Percentiles rank a stretch among this genome's conserved stretches.
Evolutionary conservation across 1,139 yeast genomes (phyloP).

Genomic region (Debaryomyces sp.): DNA sequence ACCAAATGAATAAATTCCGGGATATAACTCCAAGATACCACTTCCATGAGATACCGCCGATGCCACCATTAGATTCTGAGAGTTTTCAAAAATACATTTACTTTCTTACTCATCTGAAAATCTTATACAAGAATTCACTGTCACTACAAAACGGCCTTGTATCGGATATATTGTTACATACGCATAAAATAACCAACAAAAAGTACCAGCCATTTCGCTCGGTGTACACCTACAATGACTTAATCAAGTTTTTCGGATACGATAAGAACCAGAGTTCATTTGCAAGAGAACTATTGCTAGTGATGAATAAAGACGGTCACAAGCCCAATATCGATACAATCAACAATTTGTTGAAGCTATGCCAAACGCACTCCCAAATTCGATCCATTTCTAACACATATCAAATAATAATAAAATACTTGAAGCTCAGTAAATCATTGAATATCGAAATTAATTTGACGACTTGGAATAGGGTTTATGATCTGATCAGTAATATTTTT

Average conservation of each 20-base stretch:
- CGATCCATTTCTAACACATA: conserved; percentile 38
- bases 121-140: conserved; percentile 38
- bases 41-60: conserved; percentile 38
- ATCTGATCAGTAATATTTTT: conserved; percentile 39
- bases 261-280: conserved; percentile 46
- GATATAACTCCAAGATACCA: conserved; percentile 23
- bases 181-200: conserved; percentile 39
- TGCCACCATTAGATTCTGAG: conserved; percentile 34
- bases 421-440: conserved; percentile 29
- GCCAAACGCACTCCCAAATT: conserved; percentile 36
- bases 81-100: conserved; percentile 42
- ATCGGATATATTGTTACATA: conserved; percentile 41
- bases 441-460: conserved; percentile 36
- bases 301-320: conserved; percentile 48
- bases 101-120: conserved; percentile 36
- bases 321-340: conserved; percentile 43
- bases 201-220: conserved; percentile 34
- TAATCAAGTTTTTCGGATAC: conserved; percentile 46
- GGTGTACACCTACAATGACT: conserved; percentile 41
- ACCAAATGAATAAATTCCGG: conserved; percentile 11
- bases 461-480: conserved; percentile 44
- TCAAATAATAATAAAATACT: conserved; percentile 32
- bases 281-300: conserved; percentile 43
- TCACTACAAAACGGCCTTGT: conserved; percentile 41
- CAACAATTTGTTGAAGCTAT: conserved; percentile 36